Evolutionary conservation across 225 moss, liverwort and hornwort genomes (phyloP).

Genomic region (Pseudoscleropodium purum): DNA sequence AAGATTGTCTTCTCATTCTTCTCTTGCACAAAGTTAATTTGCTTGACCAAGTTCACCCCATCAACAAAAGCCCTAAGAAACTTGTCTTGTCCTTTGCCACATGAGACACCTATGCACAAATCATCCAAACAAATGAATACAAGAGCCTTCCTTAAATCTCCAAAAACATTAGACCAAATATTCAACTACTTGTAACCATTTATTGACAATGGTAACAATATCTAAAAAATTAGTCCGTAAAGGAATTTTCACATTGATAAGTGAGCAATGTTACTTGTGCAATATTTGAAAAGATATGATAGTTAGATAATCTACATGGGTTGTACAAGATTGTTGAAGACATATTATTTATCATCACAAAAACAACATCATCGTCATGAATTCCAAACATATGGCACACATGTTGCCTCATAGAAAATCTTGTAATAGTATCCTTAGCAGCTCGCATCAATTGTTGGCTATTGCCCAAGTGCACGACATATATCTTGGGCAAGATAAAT

Average conservation of each 20-base stretch:
- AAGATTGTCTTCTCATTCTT: not conserved
- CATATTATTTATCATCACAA: conserved; percentile 50
- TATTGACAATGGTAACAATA: not conserved
- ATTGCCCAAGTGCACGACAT: conserved; percentile 44
- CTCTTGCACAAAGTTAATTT: not conserved
- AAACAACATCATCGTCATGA: conserved; percentile 16
- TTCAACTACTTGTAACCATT: not conserved
- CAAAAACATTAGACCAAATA: not conserved
- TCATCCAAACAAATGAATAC: not conserved
- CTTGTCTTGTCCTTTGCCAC: conserved; percentile 48
- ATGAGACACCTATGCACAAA: conserved; percentile 21
- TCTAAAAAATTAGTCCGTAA: not conserved
- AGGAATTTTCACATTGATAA: not conserved
- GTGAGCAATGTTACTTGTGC: not conserved
- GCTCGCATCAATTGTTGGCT: conserved; percentile 18
- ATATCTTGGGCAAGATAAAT: conserved; percentile 15
- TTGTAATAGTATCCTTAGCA: conserved; percentile 14
- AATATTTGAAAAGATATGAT: not conserved
- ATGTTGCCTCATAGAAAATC: conserved; percentile 3
- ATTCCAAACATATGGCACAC: conserved; percentile 5
- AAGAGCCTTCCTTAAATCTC: not conserved
- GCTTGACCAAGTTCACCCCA: conserved; percentile 3
- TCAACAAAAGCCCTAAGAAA: conserved; percentile 36
- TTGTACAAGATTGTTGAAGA: not conserved
- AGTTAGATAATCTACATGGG: not conserved